Conservation (phyloP, 345 rosid genomes). For the Moringa oleifera region DNA sequence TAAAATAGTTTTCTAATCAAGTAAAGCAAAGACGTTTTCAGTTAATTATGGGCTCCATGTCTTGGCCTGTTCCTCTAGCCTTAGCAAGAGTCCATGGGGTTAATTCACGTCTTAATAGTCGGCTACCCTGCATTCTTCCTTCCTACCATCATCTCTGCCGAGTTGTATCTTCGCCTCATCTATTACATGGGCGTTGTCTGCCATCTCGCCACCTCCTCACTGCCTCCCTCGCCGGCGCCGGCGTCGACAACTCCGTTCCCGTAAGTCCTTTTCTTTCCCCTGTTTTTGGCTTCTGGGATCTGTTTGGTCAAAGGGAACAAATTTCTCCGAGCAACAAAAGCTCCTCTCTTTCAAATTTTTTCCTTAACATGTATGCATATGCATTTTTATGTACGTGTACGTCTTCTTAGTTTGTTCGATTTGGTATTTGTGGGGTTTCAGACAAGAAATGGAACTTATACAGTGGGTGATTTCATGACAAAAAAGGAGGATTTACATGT, state of each 20-base stretch:
- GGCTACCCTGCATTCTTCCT: conserved; percentile 8
- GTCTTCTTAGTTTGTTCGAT: background rate
- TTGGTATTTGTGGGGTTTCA: conserved; percentile 20
- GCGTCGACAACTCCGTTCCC: conserved; percentile 44
- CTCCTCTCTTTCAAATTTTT: too few species aligned
- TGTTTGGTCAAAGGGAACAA: background rate
- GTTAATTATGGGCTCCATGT: conserved; percentile 16
- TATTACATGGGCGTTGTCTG: conserved; percentile 19
- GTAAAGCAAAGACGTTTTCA: too few species aligned
- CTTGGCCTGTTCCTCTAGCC: conserved; percentile 2
- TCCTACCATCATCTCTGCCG: conserved; percentile 6
- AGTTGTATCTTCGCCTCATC: conserved; percentile 11
- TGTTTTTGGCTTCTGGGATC: background rate
- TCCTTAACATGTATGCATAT: too few species aligned
- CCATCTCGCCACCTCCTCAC: conserved; percentile 13
- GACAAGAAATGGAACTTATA: conserved; percentile 56
- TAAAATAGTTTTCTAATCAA: too few species aligned
- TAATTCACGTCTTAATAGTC: conserved; percentile 7
- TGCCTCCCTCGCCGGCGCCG: conserved; percentile 26
- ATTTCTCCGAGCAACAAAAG: background rate
- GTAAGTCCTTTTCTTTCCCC: conserved; percentile 19
- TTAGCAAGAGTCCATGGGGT: background rate
- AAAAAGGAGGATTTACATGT: conserved; percentile 53
- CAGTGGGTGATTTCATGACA: conserved; percentile 92
- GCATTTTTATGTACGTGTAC: conserved; percentile 1